Evolutionary conservation across 352 stramenopile species (phyloP), one percentile per base, ranked within the genome.

Genomic region (Globisporangium iwayamae): DNA sequence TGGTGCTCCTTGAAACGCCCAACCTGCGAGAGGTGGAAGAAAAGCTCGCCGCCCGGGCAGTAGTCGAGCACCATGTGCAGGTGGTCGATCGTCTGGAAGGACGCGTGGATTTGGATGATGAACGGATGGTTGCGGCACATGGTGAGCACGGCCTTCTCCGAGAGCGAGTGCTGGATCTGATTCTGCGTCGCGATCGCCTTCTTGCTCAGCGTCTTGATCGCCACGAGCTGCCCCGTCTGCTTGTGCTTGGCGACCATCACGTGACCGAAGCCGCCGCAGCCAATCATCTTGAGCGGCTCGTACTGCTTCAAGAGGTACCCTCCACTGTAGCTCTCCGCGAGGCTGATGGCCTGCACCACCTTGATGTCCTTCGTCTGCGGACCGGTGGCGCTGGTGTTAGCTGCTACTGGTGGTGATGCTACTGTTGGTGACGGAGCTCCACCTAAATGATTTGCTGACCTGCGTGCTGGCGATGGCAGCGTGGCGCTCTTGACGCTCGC

Each of bases 61-160:
- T 90, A 93, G 59, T 93, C 84, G 1, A 91, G 70, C 41, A 91
- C 84, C 22, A 93, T 65, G 53, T 90, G 73, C 20, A 93, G 63
- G 53, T 89, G 77, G 53, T 94, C 70, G 62, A 86, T 89, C 28
- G 87, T 96, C 70, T 97, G 89, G 63, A 97, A 96, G 20, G 87
- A 83, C 20, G 78, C 83, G 59, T 96, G 86, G 38, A 97, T 80
- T 59, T 91, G 89, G 4, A 98, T 81, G 68, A 97, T 96, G 74
- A 97, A 98, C 39, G 91, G 91, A 64, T 98, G 91, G 65, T 93
- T 79, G 25, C 87, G 80, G 41, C 80, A 88, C 69, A 97, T 95
- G 30, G 82, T 87, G 25, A 98, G 84, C 52, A 98, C 92, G 4
- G 81, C 76, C 45, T 90, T 83, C 71, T 98, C 91, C 28, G 89